These are phyloP conservation scores for Rhodotorula paludigena DNA, from an alignment of 768 basidiomycete genomes.

Conservation along the genomic window DNA sequence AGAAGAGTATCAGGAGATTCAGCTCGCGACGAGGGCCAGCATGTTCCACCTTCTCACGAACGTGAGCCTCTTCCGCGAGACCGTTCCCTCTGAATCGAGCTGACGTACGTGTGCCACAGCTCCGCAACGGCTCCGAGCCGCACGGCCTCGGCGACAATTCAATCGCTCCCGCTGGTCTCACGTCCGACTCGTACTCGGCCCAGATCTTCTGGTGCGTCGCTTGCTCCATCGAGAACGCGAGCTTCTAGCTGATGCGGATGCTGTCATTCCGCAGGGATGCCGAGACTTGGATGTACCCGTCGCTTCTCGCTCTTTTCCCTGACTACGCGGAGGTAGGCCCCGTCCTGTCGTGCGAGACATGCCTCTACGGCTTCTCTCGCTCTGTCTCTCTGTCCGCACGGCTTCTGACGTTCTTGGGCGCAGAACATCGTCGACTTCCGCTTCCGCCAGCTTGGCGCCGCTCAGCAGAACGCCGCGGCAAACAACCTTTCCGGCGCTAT, in stretches of 20 bases:
- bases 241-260: too few relatives aligned
- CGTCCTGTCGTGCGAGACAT: not conserved
- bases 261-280: not conserved
- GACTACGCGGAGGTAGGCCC: not conserved
- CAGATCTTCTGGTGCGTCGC: conserved; percentile 31
- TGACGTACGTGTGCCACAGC: not conserved
- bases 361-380: not conserved
- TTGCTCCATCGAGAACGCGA: too few relatives aligned
- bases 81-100: not conserved
- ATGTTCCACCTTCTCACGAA: conserved; percentile 33
- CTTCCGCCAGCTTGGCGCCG: conserved; percentile 31
- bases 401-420: not conserved
- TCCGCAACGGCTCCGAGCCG: conserved; percentile 26
- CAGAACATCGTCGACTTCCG: conserved; percentile 33
- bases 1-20: conserved; percentile 24
- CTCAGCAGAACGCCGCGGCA: conserved; percentile 20
- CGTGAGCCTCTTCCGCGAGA: not conserved
- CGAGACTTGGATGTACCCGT: not conserved
- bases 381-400: not conserved
- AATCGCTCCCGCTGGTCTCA: conserved; percentile 37
- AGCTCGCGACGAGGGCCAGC: conserved; percentile 28
- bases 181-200: conserved; percentile 27
- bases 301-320: not conserved
- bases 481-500: conserved; percentile 18
- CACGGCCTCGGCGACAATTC: conserved; percentile 31